Evolutionary conservation across 2,329 filamentous ascomycete genomes (phyloP), one percentile per base, ranked within the genome.

Genomic region (Diaporthe nobilis): DNA sequence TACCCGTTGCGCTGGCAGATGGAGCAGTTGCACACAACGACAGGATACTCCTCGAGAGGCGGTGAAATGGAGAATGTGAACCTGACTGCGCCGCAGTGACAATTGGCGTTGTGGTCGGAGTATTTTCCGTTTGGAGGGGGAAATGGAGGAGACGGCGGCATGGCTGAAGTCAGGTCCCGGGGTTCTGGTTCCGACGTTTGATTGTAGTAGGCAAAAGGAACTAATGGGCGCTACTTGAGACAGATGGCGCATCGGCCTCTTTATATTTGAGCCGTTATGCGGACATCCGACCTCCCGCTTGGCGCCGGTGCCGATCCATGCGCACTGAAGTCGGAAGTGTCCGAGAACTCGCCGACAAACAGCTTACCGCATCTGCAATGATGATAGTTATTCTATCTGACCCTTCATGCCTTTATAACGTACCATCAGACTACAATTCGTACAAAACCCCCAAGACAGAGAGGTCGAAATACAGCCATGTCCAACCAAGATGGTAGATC

Each of bases 1-100:
- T 75, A 75, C 8, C 74, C 74, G 8, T 75, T 75, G 47, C 74
- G 70, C 70, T 75, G 74, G 25, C 74, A 75, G 42, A 75, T 44
- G 8, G 68, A 75, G 70, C 74, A 75, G 58, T 72, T 73, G 70
- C 74, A 75, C 9, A 22, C 55, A 22, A 75, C 60, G 12, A 53
- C 68, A 10, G 74, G 70, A 47, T 75, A 75, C 1, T 39, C 37
- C 0, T 65, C 49, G 20, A 75, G 68, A 31, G 73, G 73, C 37
- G 73, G 73, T 37, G 68, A 75, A 49, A 75, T 60, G 25, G 60
- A 55, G 25, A 75, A 75, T 28, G 68, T 60, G 39, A 72, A 73
- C 37, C n/a, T 61, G 25, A 68, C 37, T 12, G 68, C 70, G n/a
- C 74, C 74, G 25, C 74, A 75, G 60, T 75, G 74, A 31, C 74